Evolutionary conservation across 1,139 yeast genomes (phyloP).

Genomic region (Zhuliangozyma blackwelliae): DNA sequence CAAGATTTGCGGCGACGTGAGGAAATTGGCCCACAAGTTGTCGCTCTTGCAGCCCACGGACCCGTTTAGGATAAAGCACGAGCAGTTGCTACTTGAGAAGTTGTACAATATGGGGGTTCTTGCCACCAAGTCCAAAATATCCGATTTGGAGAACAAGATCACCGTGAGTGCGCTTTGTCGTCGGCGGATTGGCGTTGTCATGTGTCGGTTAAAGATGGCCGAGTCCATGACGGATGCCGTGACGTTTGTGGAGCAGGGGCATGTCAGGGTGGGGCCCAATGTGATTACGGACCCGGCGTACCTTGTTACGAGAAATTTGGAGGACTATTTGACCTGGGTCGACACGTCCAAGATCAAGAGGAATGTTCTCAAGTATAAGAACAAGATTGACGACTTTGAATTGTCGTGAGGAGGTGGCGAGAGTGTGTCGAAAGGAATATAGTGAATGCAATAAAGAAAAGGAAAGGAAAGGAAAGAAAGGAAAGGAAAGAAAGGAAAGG

Average conservation of each 20-base stretch:
- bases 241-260: constrained; percentile 93
- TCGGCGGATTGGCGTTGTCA: constrained; percentile 88
- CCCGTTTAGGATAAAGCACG: constrained; percentile 82
- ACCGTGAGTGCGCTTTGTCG: constrained; percentile 92
- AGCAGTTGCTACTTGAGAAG: constrained; percentile 79
- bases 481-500: too few species aligned
- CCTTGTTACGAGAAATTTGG: constrained; percentile 86
- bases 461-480: too few species aligned
- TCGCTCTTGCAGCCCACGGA: constrained; percentile 83
- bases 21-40: constrained; percentile 80
- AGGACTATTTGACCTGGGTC: constrained; percentile 97
- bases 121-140: constrained; percentile 81
- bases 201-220: constrained; percentile 95
- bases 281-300: constrained; percentile 95
- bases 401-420: constrained; percentile 33
- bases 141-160: constrained; percentile 85
- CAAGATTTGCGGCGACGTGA: constrained; percentile 83
- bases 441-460: too few species aligned
- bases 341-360: constrained; percentile 90
- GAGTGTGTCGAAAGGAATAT: too few species aligned
- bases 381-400: constrained; percentile 77
- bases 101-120: constrained; percentile 84
- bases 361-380: constrained; percentile 83
- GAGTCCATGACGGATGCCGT: constrained; percentile 86
- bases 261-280: constrained; percentile 95